phyloP scores from a whole-genome alignment of 805 yeast species.

The Candida ascalaphidarum region DNA sequence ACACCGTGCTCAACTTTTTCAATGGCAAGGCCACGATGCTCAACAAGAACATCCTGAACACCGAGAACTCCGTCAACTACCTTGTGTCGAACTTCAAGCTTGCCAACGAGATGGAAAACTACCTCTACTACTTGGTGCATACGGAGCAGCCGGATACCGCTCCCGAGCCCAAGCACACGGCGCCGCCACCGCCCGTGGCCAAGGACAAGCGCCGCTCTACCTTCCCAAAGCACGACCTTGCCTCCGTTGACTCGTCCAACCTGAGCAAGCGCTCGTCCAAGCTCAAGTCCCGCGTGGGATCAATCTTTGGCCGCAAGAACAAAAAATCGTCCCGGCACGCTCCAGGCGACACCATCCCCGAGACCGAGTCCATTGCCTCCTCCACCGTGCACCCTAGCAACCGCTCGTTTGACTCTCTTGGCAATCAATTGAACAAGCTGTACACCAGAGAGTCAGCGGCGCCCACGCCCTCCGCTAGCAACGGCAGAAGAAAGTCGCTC shows the following conservation, averaged over 20 bases:
- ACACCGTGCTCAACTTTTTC: slow-evolving; percentile 58
- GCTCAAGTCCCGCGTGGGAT: slow-evolving; percentile 65
- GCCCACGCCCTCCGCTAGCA: too few species aligned
- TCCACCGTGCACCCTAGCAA: slow-evolving; percentile 4
- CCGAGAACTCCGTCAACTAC: slow-evolving; percentile 60
- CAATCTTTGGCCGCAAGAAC: slow-evolving; percentile 57
- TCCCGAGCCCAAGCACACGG: neutral
- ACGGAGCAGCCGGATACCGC: slow-evolving; percentile 6
- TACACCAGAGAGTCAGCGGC: too few species aligned
- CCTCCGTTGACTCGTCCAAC: too few species aligned
- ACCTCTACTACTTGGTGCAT: slow-evolving; percentile 24
- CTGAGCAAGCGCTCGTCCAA: slow-evolving; percentile 19
- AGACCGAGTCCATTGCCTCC: slow-evolving; percentile 20
- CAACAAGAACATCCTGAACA: slow-evolving; percentile 18
- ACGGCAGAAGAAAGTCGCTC: too few species aligned
- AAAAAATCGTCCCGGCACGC: too few species aligned
- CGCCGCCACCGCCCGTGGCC: slow-evolving; percentile 1
- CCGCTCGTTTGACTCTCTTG: too few species aligned
- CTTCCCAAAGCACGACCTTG: too few species aligned
- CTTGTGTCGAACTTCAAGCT: slow-evolving; percentile 41
- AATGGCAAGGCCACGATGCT: slow-evolving; percentile 20
- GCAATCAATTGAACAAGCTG: too few species aligned
- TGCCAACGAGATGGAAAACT: slow-evolving; percentile 27
- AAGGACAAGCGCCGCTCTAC: neutral
- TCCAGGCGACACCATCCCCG: slow-evolving; percentile 32